A percentile compares a stretch with the other conserved stretches of the same genome.
Evolutionary conservation across 2,329 filamentous ascomycete species (phyloP).

Genomic region (Apiospora kogelbergensis): DNA sequence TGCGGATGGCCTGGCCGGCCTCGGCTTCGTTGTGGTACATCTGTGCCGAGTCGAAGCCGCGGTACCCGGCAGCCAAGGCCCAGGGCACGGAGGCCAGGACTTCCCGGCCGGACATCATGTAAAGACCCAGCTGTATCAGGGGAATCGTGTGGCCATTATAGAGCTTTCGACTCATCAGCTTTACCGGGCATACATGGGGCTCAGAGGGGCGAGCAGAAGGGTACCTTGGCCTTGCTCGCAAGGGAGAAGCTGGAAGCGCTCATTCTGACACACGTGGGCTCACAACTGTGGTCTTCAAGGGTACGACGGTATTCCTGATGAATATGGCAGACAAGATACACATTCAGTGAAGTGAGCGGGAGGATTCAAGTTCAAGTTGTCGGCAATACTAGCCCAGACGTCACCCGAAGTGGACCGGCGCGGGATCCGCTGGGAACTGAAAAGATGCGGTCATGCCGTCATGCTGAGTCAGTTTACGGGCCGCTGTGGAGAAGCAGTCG

Average conservation of each 20-base stretch:
- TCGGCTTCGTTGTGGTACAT: constrained; percentile 69
- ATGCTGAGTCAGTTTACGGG: constrained; percentile 6
- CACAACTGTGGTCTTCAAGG: not conserved
- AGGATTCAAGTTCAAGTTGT: not conserved
- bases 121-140: constrained; percentile 72
- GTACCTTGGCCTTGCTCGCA: constrained; percentile 28
- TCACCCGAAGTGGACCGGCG: not conserved
- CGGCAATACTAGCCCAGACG: not conserved
- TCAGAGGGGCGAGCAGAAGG: not conserved
- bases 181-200: not conserved
- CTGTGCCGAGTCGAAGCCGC: constrained; percentile 53
- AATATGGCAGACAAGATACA: not conserved
- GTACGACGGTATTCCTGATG: not conserved
- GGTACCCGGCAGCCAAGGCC: constrained; percentile 55
- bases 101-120: constrained; percentile 65
- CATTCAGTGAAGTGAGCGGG: not conserved
- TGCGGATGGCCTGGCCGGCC: constrained; percentile 63
- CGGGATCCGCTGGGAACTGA: not conserved
- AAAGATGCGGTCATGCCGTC: constrained; percentile 1
- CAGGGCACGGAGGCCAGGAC: constrained; percentile 56
- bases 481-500: not conserved
- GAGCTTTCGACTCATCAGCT: constrained; percentile 41
- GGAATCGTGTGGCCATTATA: constrained; percentile 68
- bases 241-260: constrained; percentile 21
- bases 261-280: not conserved